phyloP scores from a whole-genome alignment of 345 rosid genomes.

The Eucalyptus cloeziana region DNA sequence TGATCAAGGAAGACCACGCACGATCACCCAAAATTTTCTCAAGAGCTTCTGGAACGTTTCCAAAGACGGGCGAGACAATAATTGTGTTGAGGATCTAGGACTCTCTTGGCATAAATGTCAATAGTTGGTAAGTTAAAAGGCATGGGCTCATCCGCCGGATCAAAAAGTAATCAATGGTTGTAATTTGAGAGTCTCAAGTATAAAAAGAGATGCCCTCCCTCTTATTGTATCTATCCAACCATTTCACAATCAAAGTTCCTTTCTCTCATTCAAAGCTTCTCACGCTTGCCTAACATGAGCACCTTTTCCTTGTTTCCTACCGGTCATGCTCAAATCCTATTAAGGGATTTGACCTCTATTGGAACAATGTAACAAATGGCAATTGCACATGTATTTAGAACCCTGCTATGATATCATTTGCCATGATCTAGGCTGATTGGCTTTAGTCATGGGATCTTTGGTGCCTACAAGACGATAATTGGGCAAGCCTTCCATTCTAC shows the following conservation, averaged over 20 bases:
- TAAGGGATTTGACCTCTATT: neutral
- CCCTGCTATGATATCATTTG: neutral
- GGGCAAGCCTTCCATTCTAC: neutral
- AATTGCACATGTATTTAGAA: too few species aligned
- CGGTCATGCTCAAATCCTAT: neutral
- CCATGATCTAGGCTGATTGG: neutral
- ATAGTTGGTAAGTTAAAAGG: too few species aligned
- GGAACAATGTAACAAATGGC: neutral
- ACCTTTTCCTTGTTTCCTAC: neutral
- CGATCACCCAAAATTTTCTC: too few species aligned
- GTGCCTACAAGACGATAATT: neutral
- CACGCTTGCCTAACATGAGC: neutral
- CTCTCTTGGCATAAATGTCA: accelerated
- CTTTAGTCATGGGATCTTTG: neutral
- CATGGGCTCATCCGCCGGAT: accelerated
- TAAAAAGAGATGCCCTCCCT: too few species aligned
- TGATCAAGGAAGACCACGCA: too few species aligned
- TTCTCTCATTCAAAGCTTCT: too few species aligned
- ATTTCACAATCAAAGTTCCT: too few species aligned
- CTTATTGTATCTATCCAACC: too few species aligned
- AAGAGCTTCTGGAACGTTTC: accelerated
- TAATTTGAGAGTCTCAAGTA: accelerated
- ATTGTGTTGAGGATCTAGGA: accelerated
- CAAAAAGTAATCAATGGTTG: accelerated
- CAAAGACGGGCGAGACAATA: accelerated